Base-by-base conservation (phyloP, 192 early-diverging fungal species). In the Umbelopsis sp. region DNA sequence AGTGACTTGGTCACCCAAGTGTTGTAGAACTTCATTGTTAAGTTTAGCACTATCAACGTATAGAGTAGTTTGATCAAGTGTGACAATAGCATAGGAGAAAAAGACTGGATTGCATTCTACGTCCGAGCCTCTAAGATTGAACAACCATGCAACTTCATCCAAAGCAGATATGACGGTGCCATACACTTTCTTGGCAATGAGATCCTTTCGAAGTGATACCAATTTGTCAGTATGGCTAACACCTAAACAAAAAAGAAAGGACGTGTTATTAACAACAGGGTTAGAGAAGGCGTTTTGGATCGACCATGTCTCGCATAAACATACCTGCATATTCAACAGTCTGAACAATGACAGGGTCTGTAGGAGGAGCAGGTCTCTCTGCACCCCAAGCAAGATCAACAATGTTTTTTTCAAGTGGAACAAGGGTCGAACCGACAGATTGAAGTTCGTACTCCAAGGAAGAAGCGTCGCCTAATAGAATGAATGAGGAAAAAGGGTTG, bases 81-180 rank as follows among this genome's bases (percentile, higher is more conserved):
- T 96, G 51, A 99, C 81, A 9, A 97, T 74, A 3, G 94, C 91
- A 75, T 97, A 99, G 1, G 96, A 84, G 77, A 95, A 94, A 82
- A 99, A 98, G 17, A 99, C 96, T 0, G 97, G 97, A 74, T 99
- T 99, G 86, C 90, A 99, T 65, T 86, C 83, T 74, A 99, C 93
- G 74, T 99, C 97, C 29, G 90, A 90, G n/a, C 97, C 97, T 69
- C 97, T 92, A 62, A 99, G 81, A 77, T 99, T 99, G 81, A 95
- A 95, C 36, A 99, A 84, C 97, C 97, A 99, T 11, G 94, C 94
- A 71, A 99, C 88, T 82, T 99, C 97, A 78, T 98, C 97, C 66
- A 99, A 84, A 9, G 91, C 95, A 8, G 95, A 90, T 6, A 97
- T 88, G 3, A 96, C 88, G 52, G 94, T 85, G 29, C 93, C 97